Percentiles rank a stretch among this genome's conserved stretches.
Conservation (phyloP, 306 rosid species). For the Styphnolobium japonicum region DNA sequence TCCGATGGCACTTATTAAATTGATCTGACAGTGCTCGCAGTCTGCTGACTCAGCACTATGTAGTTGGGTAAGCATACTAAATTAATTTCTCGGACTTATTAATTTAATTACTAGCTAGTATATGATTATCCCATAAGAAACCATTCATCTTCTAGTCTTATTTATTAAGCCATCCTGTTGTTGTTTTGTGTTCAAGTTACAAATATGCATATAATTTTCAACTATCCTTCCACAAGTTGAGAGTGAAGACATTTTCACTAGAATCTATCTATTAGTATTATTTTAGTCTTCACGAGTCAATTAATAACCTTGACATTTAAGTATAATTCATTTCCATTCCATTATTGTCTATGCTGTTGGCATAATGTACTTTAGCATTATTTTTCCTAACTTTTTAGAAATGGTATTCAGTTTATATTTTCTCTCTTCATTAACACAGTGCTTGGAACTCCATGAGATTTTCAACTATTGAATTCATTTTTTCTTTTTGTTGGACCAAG, state of each 20-base stretch:
- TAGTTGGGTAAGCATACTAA: neutral
- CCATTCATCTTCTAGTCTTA: neutral
- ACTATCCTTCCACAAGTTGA: neutral
- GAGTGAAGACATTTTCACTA: neutral
- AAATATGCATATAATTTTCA: neutral
- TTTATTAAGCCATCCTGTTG: neutral
- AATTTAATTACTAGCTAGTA: neutral
- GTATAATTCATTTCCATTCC: neutral
- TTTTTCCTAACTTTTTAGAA: neutral
- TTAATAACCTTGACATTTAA: slow-evolving; percentile 9
- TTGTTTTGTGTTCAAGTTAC: neutral
- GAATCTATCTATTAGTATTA: neutral
- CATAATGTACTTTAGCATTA: neutral
- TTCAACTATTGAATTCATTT: neutral
- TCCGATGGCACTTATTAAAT: slow-evolving; percentile 15
- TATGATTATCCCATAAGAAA: slow-evolving; percentile 6
- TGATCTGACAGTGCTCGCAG: neutral
- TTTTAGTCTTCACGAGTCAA: slow-evolving; percentile 6
- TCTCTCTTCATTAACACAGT: neutral
- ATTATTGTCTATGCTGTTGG: slow-evolving; percentile 3
- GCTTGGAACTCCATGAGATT: neutral
- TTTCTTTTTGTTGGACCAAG: neutral
- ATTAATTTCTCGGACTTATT: slow-evolving; percentile 9
- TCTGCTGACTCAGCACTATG: slow-evolving; percentile 12
- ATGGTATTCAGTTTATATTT: neutral